phyloP scores from a whole-genome alignment of 805 yeast species.

The Yarrowia hollandica region DNA sequence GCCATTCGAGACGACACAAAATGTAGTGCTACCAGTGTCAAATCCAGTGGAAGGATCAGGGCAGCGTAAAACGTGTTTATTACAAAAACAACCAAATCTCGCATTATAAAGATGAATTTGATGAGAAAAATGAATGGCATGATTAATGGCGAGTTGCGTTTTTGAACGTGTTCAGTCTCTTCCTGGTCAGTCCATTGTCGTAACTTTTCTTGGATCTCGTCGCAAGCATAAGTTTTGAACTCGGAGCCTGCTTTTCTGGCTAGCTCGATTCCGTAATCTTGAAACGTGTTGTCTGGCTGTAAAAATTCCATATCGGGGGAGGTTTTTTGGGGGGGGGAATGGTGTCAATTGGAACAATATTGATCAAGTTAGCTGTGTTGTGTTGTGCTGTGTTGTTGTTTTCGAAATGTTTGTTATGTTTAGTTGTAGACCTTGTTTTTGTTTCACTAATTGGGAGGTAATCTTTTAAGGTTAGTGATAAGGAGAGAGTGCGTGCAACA shows the following conservation, averaged over 20 bases:
- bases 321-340: too few relatives aligned
- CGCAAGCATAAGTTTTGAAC: background rate
- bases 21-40: background rate
- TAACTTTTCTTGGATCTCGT: background rate
- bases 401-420: background rate
- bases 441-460: background rate
- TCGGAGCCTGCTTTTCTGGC: background rate
- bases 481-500: background rate
- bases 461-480: background rate
- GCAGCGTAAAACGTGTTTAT: background rate
- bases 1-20: background rate
- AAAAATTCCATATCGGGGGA: background rate
- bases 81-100: background rate
- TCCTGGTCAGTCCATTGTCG: background rate
- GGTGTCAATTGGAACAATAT: too few relatives aligned
- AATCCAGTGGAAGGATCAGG: background rate
- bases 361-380: too few relatives aligned
- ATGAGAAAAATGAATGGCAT: background rate
- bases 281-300: background rate
- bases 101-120: background rate
- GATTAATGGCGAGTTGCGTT: background rate
- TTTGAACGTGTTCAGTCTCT: background rate
- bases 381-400: background rate
- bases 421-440: background rate
- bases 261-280: slow-evolving; percentile 10